Evolutionary conservation across 768 basidiomycete species (phyloP).

Genomic region (Boletus speciosus): DNA sequence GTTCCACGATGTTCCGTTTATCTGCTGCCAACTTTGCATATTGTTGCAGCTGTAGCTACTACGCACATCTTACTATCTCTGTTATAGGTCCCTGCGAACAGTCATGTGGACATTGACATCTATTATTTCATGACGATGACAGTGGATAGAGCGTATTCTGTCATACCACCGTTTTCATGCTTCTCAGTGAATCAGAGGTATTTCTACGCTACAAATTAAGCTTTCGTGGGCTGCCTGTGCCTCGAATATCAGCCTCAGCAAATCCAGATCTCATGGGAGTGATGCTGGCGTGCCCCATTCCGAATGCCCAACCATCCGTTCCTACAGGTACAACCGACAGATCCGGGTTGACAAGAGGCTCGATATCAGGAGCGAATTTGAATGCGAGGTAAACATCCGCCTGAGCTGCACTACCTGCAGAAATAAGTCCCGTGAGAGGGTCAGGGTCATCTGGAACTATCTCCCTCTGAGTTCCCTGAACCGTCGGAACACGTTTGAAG

Average conservation of each 20-base stretch:
- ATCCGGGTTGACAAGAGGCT: conserved; percentile 59
- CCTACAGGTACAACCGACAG: conserved; percentile 63
- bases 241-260: conserved; percentile 44
- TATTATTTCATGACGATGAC: conserved; percentile 9
- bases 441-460: conserved; percentile 44
- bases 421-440: conserved; percentile 21
- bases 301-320: conserved; percentile 79
- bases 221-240: conserved; percentile 5
- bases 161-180: background rate
- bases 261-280: conserved; percentile 77
- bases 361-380: conserved; percentile 73
- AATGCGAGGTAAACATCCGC: conserved; percentile 51
- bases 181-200: conserved; percentile 12
- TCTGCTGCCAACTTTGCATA: conserved; percentile 6
- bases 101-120: conserved; percentile 1
- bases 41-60: conserved; percentile 4
- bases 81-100: conserved; percentile 12
- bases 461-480: conserved; percentile 18
- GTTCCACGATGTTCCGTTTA: background rate
- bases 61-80: conserved; percentile 15
- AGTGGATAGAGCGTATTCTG: conserved; percentile 7
- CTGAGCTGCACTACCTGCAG: conserved; percentile 2
- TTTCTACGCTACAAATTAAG: conserved; percentile 43
- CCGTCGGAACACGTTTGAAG: conserved; percentile 51
- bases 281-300: conserved; percentile 66